Conservation (phyloP, 2,329 filamentous ascomycete species). For the Fusarium lateritium region DNA sequence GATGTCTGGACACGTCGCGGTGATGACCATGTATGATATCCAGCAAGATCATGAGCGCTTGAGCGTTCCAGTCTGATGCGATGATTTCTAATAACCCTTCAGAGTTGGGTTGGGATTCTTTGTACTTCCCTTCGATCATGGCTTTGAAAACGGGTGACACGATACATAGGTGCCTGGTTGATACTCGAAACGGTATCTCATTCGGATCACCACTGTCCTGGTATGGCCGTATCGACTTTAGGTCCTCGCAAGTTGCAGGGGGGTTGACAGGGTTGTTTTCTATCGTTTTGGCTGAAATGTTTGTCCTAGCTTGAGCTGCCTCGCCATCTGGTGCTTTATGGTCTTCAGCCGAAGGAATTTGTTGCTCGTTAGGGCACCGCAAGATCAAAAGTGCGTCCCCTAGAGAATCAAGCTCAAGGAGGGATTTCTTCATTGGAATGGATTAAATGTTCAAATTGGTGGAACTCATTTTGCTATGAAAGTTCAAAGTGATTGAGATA, state of each 20-base stretch:
- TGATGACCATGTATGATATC: background rate
- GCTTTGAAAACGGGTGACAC: background rate
- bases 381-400: background rate
- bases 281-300: too few species aligned
- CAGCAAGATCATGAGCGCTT: background rate
- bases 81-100: background rate
- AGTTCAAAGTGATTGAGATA: too few species aligned
- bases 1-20: accelerated
- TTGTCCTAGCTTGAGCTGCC: too few species aligned
- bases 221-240: background rate
- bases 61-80: background rate
- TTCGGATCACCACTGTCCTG: background rate
- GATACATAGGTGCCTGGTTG: background rate
- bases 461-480: too few species aligned
- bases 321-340: background rate
- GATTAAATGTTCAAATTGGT: too few species aligned
- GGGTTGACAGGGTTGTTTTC: background rate
- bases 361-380: background rate
- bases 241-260: background rate
- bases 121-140: background rate
- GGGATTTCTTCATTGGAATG: background rate
- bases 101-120: background rate
- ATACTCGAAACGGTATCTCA: background rate
- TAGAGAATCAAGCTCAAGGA: background rate
- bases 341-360: background rate